Evolutionary conservation across 192 early-diverging fungal species (phyloP).

Genomic region (Rhizophlyctis rosea): DNA sequence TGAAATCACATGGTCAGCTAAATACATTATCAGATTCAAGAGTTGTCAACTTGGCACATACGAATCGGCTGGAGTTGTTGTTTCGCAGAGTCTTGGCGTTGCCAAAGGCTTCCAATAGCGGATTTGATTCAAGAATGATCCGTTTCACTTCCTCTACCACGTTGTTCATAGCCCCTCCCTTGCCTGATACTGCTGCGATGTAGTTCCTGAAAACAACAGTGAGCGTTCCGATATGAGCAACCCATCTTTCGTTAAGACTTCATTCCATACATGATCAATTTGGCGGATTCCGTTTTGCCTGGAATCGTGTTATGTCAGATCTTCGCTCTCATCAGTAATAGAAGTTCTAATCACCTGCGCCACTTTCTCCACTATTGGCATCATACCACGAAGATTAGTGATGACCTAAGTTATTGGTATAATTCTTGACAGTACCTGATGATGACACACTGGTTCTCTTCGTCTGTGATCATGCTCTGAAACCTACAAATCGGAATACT

Average conservation of each 20-base stretch:
- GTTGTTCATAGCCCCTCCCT: slow-evolving; percentile 54
- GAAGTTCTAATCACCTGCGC: slow-evolving; percentile 84
- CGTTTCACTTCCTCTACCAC: slow-evolving; percentile 94
- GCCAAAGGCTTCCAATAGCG: slow-evolving; percentile 96
- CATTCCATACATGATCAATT: slow-evolving; percentile 51
- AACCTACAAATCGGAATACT: slow-evolving; percentile 41
- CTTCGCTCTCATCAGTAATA: neutral
- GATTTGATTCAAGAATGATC: slow-evolving; percentile 99
- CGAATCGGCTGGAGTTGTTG: slow-evolving; percentile 97
- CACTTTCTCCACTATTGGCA: slow-evolving; percentile 85
- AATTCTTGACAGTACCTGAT: no score
- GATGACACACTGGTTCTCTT: slow-evolving; percentile 99
- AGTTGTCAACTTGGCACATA: no score
- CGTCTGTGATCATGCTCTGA: slow-evolving; percentile 95
- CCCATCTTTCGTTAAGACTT: neutral
- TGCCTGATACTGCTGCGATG: slow-evolving; percentile 90
- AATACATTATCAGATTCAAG: no score
- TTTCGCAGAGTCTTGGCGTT: slow-evolving; percentile 98
- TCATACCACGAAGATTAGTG: no score
- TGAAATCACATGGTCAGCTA: slow-evolving; percentile 28
- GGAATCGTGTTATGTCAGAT: neutral
- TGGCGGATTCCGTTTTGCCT: slow-evolving; percentile 61
- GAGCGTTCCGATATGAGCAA: neutral
- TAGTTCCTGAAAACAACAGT: slow-evolving; percentile 76
- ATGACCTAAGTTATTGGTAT: no score